Base-by-base conservation (phyloP, 2,329 filamentous ascomycete genomes). In the Sclerotinia spermophila region DNA sequence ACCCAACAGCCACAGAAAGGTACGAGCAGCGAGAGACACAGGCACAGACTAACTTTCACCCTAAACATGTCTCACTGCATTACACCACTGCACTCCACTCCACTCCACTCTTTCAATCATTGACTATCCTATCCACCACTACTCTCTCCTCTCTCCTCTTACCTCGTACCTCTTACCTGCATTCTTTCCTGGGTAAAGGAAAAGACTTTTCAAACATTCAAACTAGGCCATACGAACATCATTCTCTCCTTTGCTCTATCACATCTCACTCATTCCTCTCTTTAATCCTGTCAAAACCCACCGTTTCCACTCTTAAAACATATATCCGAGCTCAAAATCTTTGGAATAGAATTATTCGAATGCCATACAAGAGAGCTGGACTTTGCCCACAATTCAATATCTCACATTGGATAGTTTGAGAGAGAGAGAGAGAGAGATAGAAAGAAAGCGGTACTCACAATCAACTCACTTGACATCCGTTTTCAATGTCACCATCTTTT, bases 1-100 rank as follows among this genome's bases (percentile, higher is more conserved):
- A 60, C 58, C 35, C 58, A 60, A 42, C 58, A 60, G 58, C 58
- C 58, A 60, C 58, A 42, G 38, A 60, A 60, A 27, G 58, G 58
- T 13, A 60, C 58, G 38, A 30, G 58, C 38, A 44, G 30, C 51
- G 30, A 30, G 10, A 53, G 38, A 42, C 48, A 51, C 48, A 27
- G 38, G 42, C n/a, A 60, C 35, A 58, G 33, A 58, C 33, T 15
- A 11, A 30, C n/a, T 55, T n/a, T n/a, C 58, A 42, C 58, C 58
- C 38, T 60, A 60, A 60, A 60, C n/a, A 30, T 60, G 58, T 60
- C 58, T 60, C 58, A 60, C n/a, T 40, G n/a, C 48, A 51, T 27
- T 51, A 15, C 55, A 35, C 55, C 27, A 35, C 30, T 56, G 27
- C 45, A 53, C 11, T 19, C 8, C 38, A 45, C 44, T 45, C 7